These are phyloP conservation scores for Taphrina confusa DNA, from an alignment of 1,139 yeast genomes.

Conservation along the genomic window DNA sequence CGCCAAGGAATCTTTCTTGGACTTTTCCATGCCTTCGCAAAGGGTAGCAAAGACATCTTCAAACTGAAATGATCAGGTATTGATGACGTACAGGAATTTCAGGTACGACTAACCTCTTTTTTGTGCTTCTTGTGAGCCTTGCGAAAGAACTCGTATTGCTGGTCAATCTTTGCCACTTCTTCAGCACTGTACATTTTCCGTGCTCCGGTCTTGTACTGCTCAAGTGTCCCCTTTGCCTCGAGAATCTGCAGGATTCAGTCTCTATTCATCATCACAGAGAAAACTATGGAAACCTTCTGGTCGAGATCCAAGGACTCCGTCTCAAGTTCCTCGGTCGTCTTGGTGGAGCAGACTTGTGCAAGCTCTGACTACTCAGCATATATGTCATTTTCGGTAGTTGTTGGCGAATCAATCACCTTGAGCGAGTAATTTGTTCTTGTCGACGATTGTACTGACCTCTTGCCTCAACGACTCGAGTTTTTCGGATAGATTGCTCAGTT, in stretches of 20 bases:
- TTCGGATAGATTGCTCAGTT: background rate
- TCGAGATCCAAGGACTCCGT: background rate
- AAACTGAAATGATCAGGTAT: background rate
- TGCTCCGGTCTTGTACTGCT: background rate
- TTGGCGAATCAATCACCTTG: background rate
- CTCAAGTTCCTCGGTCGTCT: conserved; percentile 2
- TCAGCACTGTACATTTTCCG: background rate
- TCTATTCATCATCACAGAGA: too few relatives aligned
- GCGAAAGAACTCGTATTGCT: background rate
- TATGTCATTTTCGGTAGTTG: too few relatives aligned
- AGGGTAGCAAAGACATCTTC: conserved; percentile 19
- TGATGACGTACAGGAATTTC: background rate
- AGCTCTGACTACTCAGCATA: background rate
- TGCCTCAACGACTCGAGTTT: background rate
- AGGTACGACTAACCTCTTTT: background rate
- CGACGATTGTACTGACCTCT: background rate
- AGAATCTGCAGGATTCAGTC: too few relatives aligned
- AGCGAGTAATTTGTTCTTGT: conserved; percentile 1
- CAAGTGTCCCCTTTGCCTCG: background rate
- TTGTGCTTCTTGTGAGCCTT: conserved; percentile 17
- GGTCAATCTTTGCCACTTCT: background rate
- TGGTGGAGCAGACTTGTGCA: background rate
- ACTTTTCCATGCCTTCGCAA: conserved; percentile 18
- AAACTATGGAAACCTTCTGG: background rate
- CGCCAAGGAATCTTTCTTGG: conserved; percentile 6